Evolutionary conservation across 2,329 filamentous ascomycete genomes (phyloP), one percentile per base, ranked within the genome.

Genomic region (Cercospora canescens): DNA sequence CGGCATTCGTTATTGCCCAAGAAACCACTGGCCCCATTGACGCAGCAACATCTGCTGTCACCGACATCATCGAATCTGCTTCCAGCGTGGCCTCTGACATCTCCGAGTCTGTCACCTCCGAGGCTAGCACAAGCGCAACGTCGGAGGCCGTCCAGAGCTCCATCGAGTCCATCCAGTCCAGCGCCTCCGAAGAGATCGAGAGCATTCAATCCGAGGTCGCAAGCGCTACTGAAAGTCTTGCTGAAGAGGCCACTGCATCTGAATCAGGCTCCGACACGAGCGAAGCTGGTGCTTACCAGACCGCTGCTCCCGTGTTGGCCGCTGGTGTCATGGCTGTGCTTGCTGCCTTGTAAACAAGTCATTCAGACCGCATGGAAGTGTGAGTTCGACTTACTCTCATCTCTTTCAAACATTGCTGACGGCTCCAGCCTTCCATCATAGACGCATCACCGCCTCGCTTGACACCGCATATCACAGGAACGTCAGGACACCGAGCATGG

Each of bases 241-340:
- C 41, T 12, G 16, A 41, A 18, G 28, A 34, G 8, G 58, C 58
- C 8, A 50, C 58, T 21, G 18, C 12, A 41, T 26, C 57, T 5
- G 18, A 12, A 18, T 18, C 24, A n/a, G 26, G 52, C 28, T 61
- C 58, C 45, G 39, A 26, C 16, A 14, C 58, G 7, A 50, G 37
- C 41, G 39, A 34, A 11, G 39, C 39, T n/a, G 41, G 58, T 52
- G 58, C 58, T 6, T 41, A 30, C 58, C 39, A 61, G 58, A 61
- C 58, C 21, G 41, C 58, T 24, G 58, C 58, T 35, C 58, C 58
- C 34, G 39, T 61, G 3, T 41, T 61, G 28, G 58, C 58, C 12
- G 58, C 41, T n/a, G 58, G 58, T 37, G 41, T 61, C 41, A 50
- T 61, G 37, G 58, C 58, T 41, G 18, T 61, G 39, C 41, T 52